Evolutionary conservation across 2,329 filamentous ascomycete genomes (phyloP), one percentile per base, ranked within the genome.

Genomic region (Cucurbitaria berberidis): DNA sequence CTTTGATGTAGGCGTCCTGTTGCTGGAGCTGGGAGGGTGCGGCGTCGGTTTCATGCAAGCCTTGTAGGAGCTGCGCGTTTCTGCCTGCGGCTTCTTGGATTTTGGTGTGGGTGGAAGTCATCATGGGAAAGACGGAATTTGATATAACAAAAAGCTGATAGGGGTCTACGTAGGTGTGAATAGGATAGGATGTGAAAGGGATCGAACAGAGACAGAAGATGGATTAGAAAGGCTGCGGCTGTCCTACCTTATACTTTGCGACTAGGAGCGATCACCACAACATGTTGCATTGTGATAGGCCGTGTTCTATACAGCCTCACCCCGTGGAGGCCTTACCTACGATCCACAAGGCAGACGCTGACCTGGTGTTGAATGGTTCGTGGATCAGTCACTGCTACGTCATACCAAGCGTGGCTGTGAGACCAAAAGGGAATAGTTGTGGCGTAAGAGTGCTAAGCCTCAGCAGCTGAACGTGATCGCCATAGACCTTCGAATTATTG

Each of bases 1-100:
- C 68, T 9, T 47, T 46, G 40, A 74, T 55, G 40, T 74, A 73
- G 2, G 58, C 52, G 34, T 62, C 59, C 45, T 73, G 70, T 26
- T 73, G 68, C 21, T 66, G 58, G 16, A 74, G 62, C 40, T 72
- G 67, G 0, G 66, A 66, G 2, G 67, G 66, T 3, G 69, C 64
- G 7, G 60, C 60, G 43, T 72, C 69, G 2, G 64, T 71, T 44
- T 69, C 66, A 26, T 66, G 57, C 1, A 74, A 64, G 24, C 58
- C 62, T 36, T 59, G 52, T 3, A 74, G 60, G 2, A 74, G 56
- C 6, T 59, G 45, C 2, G 65, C 57, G 19, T 72, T 70, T 27
- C 63, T 61, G 8, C 60, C 52, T 1, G 69, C 57, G 39, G 69
- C 68, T 24, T 63, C 50, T 32, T 67, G 67, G 27, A 72, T 68